These are phyloP conservation scores for Tripterygium wilfordii DNA, from an alignment of 177 flowering plant species.

Conservation along the genomic window DNA sequence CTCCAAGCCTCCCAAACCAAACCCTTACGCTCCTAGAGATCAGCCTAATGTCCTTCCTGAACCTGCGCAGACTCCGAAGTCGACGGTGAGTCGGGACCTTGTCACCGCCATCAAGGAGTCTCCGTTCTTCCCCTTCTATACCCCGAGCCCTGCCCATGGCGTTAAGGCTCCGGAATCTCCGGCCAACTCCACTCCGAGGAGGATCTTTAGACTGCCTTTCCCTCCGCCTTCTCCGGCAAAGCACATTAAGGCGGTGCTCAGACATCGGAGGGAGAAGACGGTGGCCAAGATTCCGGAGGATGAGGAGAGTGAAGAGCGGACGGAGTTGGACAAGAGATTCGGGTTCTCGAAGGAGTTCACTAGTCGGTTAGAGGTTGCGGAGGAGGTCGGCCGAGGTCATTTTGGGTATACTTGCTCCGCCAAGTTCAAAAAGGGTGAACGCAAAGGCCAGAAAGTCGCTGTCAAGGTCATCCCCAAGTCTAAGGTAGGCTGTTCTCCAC, in stretches of 20 bases:
- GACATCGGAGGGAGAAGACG: slow-evolving; percentile 34
- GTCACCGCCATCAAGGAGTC: too few species aligned
- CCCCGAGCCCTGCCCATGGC: slow-evolving; percentile 46
- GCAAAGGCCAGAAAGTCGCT: slow-evolving; percentile 77
- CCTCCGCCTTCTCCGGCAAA: slow-evolving; percentile 68
- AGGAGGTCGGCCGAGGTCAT: slow-evolving; percentile 92
- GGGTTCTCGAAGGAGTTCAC: slow-evolving; percentile 72
- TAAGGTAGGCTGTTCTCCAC: slow-evolving; percentile 72
- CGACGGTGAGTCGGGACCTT: too few species aligned
- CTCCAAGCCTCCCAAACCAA: slow-evolving; percentile 42
- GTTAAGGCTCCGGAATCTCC: slow-evolving; percentile 11
- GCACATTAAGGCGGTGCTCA: slow-evolving; percentile 45
- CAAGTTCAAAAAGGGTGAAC: slow-evolving; percentile 67
- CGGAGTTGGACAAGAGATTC: slow-evolving; percentile 70
- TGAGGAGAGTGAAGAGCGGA: slow-evolving; percentile 35
- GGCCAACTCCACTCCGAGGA: slow-evolving; percentile 35
- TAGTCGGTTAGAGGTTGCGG: slow-evolving; percentile 69
- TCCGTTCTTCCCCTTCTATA: slow-evolving; percentile 54
- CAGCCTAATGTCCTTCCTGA: slow-evolving; percentile 1
- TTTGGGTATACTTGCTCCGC: slow-evolving; percentile 92
- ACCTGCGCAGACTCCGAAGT: slow-evolving; percentile 2
- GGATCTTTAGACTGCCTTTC: slow-evolving; percentile 37
- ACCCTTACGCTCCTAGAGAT: slow-evolving; percentile 23
- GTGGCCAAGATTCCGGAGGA: slow-evolving; percentile 16
- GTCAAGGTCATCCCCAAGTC: slow-evolving; percentile 89